Evolutionary conservation across 1,284 basidiomycete genomes (phyloP), one percentile per base, ranked within the genome.

Genomic region (Anthracocystis walkeri): DNA sequence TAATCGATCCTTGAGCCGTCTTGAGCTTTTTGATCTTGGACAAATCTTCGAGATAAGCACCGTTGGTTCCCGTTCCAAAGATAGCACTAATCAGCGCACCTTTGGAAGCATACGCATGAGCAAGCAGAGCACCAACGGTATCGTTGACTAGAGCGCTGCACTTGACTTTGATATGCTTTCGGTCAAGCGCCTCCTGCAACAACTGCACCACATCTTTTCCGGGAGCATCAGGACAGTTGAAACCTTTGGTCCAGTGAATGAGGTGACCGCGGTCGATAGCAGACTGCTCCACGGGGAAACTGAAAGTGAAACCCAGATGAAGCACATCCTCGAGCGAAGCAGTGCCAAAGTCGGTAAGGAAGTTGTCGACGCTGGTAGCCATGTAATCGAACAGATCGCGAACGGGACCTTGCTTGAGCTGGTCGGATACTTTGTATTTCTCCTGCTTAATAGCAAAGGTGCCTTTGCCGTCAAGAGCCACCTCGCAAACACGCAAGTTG

Each of bases 51-150:
- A 99, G 90, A 86, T 95, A 98, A 11, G 96, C 97, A 48, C 96
- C 96, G 85, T 99, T 99, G 7, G 97, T 99, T 11, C 96, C 97
- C 0, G 97, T 99, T 27, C 96, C 96, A 83, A 98, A 98, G 82
- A 98, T 99, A 72, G 91, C 75, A 72, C 93, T 96, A 25, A 95
- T 88, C 8, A 73, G 67, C 72, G 93, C 95, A 14, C 92, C 92
- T 20, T 95, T 95, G 21, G 90, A 90, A 53, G 92, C 92, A 84
- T 99, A 99, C 27, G 94, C 93, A 60, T 93, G 90, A 10, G 95
- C 96, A 42, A 99, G 88, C 40, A 97, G 89, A 2, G 96, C 93
- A 35, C 96, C 96, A 42, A 97, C 95, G 21, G 96, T 85, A 53
- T 98, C 96, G 84, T 99, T 99, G 41, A 99, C 95, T 25, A 99